These are phyloP conservation scores for Trichoderma pleuroti DNA, from an alignment of 2,329 filamentous ascomycete genomes.

Conservation along the genomic window DNA sequence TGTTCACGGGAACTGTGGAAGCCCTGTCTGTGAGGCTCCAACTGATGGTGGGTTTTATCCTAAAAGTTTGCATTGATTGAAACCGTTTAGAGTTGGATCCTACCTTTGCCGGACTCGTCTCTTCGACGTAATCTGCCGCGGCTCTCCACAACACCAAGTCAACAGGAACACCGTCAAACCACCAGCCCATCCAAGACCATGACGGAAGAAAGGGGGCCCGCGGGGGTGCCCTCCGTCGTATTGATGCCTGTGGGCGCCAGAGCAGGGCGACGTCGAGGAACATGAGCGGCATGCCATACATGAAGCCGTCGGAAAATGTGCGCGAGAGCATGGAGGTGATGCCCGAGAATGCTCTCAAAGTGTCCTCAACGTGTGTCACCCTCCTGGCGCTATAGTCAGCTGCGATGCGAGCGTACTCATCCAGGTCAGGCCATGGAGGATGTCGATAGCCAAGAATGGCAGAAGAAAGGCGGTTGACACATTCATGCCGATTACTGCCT, in stretches of 20 bases:
- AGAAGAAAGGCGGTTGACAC: conserved; percentile 31
- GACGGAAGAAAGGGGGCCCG: conserved; percentile 40
- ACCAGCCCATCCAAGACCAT: conserved; percentile 50
- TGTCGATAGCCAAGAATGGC: conserved; percentile 39
- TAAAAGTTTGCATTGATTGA: conserved; percentile 37
- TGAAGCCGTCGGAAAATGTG: conserved; percentile 41
- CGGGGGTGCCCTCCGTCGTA: conserved; percentile 37
- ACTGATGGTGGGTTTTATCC: conserved; percentile 36
- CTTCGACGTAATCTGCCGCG: conserved; percentile 43
- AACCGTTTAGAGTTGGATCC: conserved; percentile 35
- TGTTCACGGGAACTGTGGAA: conserved; percentile 34
- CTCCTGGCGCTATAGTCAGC: conserved; percentile 42
- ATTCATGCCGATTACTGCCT: conserved; percentile 32
- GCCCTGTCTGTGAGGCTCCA: conserved; percentile 42
- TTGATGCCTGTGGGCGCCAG: conserved; percentile 43
- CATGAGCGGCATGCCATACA: conserved; percentile 46
- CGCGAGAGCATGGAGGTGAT: conserved; percentile 42
- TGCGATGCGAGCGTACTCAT: conserved; percentile 43
- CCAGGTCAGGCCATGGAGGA: conserved; percentile 43
- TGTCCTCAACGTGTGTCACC: conserved; percentile 41
- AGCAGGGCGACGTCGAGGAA: conserved; percentile 44
- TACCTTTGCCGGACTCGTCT: conserved; percentile 32
- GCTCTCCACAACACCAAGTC: conserved; percentile 43
- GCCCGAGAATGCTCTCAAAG: conserved; percentile 41
- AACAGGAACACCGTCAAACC: conserved; percentile 42